Conservation (phyloP, 139 green algal genomes). For the Coelastrella sp. region DNA sequence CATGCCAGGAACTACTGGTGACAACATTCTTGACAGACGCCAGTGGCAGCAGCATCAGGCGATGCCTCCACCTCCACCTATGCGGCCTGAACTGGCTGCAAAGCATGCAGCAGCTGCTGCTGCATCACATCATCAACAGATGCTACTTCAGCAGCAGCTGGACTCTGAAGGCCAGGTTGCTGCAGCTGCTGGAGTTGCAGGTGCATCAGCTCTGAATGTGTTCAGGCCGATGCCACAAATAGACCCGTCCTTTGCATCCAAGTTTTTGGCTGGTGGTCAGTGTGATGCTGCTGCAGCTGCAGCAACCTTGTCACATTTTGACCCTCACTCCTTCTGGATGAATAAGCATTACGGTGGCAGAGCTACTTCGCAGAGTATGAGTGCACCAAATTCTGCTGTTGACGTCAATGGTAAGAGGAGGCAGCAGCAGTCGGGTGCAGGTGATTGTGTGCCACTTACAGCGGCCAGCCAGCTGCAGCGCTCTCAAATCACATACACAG, state of each 20-base stretch:
- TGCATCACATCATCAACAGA: not conserved
- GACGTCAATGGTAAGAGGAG: no score
- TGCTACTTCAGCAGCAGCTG: not conserved
- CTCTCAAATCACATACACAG: not conserved
- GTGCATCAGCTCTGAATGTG: slow-evolving; percentile 21
- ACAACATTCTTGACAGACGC: no score
- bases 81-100: slow-evolving; percentile 5
- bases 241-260: slow-evolving; percentile 23
- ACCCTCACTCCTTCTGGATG: slow-evolving; percentile 45
- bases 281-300: not conserved
- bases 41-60: not conserved
- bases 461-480: not conserved
- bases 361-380: not conserved
- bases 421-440: no score
- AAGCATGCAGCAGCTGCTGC: not conserved
- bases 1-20: no score
- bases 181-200: not conserved
- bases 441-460: no score
- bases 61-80: not conserved
- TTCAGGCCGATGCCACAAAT: slow-evolving; percentile 46
- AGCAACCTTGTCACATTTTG: not conserved
- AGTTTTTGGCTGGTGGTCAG: slow-evolving; percentile 33
- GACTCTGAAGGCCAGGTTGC: not conserved
- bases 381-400: not conserved
- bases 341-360: slow-evolving; percentile 38